Evolutionary conservation across 306 rosid species (phyloP), one percentile per base, ranked within the genome.

Genomic region (Cotoneaster glaucophyllus): DNA sequence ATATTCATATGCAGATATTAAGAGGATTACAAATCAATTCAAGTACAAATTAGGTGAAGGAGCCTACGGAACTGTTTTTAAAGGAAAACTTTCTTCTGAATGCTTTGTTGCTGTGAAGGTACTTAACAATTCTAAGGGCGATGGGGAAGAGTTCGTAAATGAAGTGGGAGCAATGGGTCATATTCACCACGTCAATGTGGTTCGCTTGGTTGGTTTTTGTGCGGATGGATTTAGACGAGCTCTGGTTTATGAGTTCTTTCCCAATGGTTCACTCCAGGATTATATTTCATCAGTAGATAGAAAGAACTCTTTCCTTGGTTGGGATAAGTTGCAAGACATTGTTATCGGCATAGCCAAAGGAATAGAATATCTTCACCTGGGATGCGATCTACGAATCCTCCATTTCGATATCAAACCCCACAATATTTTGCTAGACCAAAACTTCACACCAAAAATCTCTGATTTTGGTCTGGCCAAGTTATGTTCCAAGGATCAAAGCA

Each of bases 331-430:
- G 50, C 81, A 71, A 0, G 79, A 63, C 15, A 81, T 84, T 66
- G 81, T 79, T 62, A 22, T 78, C 6, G 83, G 88, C 18, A 71
- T 85, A 24, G 85, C 85, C 0, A 81, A 75, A 53, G 88, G 85
- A 67, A 67, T 85, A 8, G 88, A 78, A 41, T 85, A 81, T 63
- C 85, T 85, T 56, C 81, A 81, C 67, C 74, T 75, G 29, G 88
- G 88, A 5, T 61, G 66, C 8, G 79, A 81, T 12, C 79, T 75
- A 10, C 61, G 77, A 12, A 85, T 85, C 24, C 77, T 85, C 39
- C 88, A 81, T 64, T 85, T 81, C n/a, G 85, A 81, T 31, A 81
- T 81, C 74, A 85, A 85, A 28, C 85, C 82, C 8, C 83, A 72
- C 34, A 85, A 85, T 73, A 66, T 82, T 11, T 72, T 85, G 22